Conservation (phyloP, 2,329 filamentous ascomycete genomes). For the Dothiorella sarmentorum region DNA sequence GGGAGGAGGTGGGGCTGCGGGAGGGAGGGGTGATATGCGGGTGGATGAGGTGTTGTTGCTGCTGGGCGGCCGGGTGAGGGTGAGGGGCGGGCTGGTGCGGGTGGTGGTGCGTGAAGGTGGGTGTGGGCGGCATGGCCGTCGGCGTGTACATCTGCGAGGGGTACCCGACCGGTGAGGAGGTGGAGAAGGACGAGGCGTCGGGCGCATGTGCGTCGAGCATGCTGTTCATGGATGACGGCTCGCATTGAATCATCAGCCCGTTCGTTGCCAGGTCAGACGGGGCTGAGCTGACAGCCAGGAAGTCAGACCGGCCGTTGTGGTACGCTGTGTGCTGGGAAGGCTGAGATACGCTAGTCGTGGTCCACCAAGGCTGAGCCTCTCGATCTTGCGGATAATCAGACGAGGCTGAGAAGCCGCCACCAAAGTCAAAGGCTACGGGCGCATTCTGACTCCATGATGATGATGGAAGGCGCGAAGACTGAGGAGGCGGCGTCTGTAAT, state of each 20-base stretch:
- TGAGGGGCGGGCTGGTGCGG: not conserved
- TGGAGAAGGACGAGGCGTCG: slow-evolving; percentile 1
- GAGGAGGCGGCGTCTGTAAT: slow-evolving; percentile 37
- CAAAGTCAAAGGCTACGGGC: slow-evolving; percentile 30
- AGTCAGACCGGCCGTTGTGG: slow-evolving; percentile 22
- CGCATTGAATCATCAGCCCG: slow-evolving; percentile 20
- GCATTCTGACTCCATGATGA: slow-evolving; percentile 31
- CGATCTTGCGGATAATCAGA: slow-evolving; percentile 25
- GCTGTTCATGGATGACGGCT: slow-evolving; percentile 15
- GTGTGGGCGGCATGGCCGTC: not conserved
- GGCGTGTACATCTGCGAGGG: slow-evolving; percentile 14
- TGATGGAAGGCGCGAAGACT: slow-evolving; percentile 30
- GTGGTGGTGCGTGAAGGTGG: not conserved
- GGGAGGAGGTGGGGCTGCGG: slow-evolving; percentile 12
- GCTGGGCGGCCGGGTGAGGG: slow-evolving; percentile 1
- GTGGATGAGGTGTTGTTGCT: not conserved
- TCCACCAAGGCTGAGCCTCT: slow-evolving; percentile 32
- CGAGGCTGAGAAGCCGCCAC: slow-evolving; percentile 30
- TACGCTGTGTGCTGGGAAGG: slow-evolving; percentile 22
- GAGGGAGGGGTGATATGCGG: slow-evolving; percentile 11
- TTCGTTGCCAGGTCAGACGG: slow-evolving; percentile 12
- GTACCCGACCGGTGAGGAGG: slow-evolving; percentile 17
- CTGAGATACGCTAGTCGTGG: slow-evolving; percentile 20
- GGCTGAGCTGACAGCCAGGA: slow-evolving; percentile 17
- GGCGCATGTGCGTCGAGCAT: slow-evolving; percentile 13